Base-by-base conservation (phyloP, 2,329 filamentous ascomycete genomes). In the Paraphaeosphaeria minitans region DNA sequence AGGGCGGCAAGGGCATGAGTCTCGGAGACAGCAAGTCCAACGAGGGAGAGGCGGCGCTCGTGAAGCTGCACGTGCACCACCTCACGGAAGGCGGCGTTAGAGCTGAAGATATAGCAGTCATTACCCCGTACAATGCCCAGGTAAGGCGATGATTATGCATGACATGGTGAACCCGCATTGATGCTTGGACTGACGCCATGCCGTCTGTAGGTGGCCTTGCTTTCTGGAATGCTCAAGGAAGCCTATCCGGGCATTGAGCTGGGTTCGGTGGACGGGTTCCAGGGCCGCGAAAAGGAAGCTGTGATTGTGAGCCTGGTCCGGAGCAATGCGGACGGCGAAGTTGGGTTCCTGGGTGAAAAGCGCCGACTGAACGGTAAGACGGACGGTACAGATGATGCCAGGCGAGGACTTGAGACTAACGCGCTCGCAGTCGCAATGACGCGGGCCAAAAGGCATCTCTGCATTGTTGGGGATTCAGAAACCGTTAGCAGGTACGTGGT, bases 51-150 rank as follows among this genome's bases (percentile, higher is more conserved):
- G 94, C 92, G 0, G 83, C 86, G 42, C 81, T 98, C 54, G 93
- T 96, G 7, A 86, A 84, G 60, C 82, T 87, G 70, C 94, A 99
- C 73, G 91, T 97, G 42, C 80, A 82, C 56, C 85, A 84, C 62
- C 81, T 99, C 42, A 85, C 96, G n/a, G 82, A 85, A 24, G 89
- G 92, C 0, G 95, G 95, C 0, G 85, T 99, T 31, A 87, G 83
- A 66, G 81, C 92, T 3, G 88, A 91, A 68, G 92, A 97, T 71
- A 93, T 99, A 68, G 95, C 94, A 0, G 89, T 98, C 13, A 88
- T 99, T 54, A 97, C 95, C 49, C 95, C 95, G 41, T 99, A 99
- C 79, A 98, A 97, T 79, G 95, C 92, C 14, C 95, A 95, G 84
- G 88, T 90, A 71, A 64, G 80, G 69, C 52, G 10, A 42, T 42